Percentiles rank a stretch among this genome's conserved stretches.
Evolutionary conservation across 257 asterid genomes (phyloP).

Genomic region (Mentha longifolia): DNA sequence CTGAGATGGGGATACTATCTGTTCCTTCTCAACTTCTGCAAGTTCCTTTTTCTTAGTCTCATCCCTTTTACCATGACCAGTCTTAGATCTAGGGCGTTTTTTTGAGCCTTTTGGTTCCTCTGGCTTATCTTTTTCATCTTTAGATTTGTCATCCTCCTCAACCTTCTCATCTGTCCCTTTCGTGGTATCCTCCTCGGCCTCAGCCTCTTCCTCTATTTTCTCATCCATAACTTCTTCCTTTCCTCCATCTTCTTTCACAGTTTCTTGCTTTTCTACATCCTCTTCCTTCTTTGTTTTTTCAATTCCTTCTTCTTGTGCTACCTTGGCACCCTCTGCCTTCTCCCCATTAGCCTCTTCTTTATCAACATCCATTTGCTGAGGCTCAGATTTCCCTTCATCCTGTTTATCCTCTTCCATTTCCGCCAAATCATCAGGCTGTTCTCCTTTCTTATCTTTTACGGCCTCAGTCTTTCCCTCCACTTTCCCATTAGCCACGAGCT

Average conservation of each 20-base stretch:
- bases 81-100: constrained; percentile 60
- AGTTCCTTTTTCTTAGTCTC: constrained; percentile 47
- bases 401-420: constrained; percentile 39
- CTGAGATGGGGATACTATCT: constrained; percentile 25
- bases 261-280: constrained; percentile 37
- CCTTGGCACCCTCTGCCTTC: constrained; percentile 32
- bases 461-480: constrained; percentile 37
- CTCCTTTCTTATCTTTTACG: constrained; percentile 32
- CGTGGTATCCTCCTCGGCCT: constrained; percentile 32
- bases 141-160: constrained; percentile 38
- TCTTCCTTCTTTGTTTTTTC: constrained; percentile 24
- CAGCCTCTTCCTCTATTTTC: constrained; percentile 39
- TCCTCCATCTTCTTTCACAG: constrained; percentile 31
- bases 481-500: constrained; percentile 51
- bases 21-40: constrained; percentile 54
- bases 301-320: constrained; percentile 29
- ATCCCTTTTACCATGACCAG: constrained; percentile 42
- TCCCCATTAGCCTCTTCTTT: constrained; percentile 42
- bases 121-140: constrained; percentile 41
- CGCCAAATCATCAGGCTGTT: constrained; percentile 33
- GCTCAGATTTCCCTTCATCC: constrained; percentile 38
- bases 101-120: constrained; percentile 51
- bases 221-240: constrained; percentile 38
- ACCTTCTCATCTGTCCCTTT: constrained; percentile 38
- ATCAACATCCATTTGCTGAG: constrained; percentile 51